Conservation (phyloP, 495 filamentous ascomycete species). For the Aspergillus hancockii region DNA sequence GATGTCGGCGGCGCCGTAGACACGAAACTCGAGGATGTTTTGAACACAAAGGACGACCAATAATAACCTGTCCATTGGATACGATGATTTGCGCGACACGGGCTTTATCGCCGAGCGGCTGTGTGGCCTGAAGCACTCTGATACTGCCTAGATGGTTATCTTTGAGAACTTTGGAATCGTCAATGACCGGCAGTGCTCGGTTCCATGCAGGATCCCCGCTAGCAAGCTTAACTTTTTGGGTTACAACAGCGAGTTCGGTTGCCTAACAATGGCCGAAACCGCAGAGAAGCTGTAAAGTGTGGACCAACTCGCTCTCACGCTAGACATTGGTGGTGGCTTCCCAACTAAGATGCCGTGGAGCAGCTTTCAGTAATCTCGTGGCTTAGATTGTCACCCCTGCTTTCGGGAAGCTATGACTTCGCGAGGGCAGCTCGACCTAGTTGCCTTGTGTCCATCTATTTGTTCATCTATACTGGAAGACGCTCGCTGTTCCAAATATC, state of each 20-base stretch:
- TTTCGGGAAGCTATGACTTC: background rate
- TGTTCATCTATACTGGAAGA: conserved; percentile 5
- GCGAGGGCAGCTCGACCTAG: conserved; percentile 5
- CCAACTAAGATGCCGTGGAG: background rate
- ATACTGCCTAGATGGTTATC: background rate
- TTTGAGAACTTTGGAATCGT: background rate
- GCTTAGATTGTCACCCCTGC: background rate
- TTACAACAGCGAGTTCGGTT: background rate
- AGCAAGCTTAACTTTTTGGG: conserved; percentile 2
- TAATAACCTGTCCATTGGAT: conserved; percentile 14
- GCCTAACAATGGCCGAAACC: background rate
- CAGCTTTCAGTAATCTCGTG: background rate
- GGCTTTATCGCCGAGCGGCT: background rate
- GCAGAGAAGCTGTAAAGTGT: background rate
- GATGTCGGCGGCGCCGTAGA: conserved; percentile 61
- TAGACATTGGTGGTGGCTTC: background rate
- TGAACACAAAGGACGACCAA: conserved; percentile 44
- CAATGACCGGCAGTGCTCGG: background rate
- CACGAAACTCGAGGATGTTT: conserved; percentile 53
- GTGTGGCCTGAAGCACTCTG: background rate
- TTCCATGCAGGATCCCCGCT: background rate
- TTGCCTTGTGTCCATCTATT: conserved; percentile 11
- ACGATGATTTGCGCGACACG: background rate
- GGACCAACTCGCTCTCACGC: background rate
- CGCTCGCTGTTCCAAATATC: conserved; percentile 10